These are phyloP conservation scores for Sphaerostilbella broomeana DNA, from an alignment of 2,329 filamentous ascomycete species.

Conservation along the genomic window DNA sequence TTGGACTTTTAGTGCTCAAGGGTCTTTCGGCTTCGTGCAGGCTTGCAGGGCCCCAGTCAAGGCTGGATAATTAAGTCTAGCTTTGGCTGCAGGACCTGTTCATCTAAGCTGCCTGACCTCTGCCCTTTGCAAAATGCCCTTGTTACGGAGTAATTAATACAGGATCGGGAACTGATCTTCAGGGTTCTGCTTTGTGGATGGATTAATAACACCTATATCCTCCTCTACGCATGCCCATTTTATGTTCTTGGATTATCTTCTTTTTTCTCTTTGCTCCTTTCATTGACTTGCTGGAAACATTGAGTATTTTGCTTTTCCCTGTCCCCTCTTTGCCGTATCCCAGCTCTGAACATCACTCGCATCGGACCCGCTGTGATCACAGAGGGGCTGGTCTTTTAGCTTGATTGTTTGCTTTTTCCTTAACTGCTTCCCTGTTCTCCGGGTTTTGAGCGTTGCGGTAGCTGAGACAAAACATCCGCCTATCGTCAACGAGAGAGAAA, in stretches of 20 bases:
- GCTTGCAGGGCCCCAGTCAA: too few species aligned
- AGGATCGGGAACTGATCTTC: not conserved
- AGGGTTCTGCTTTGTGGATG: not conserved
- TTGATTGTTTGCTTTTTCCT: conserved; percentile 1
- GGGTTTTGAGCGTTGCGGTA: not conserved
- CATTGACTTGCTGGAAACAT: not conserved
- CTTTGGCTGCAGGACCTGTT: too few species aligned
- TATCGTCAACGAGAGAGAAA: conserved; percentile 9
- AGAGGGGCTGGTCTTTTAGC: not conserved
- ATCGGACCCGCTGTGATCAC: not conserved
- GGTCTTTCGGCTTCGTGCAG: too few species aligned
- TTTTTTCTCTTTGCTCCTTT: not conserved
- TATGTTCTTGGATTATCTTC: not conserved
- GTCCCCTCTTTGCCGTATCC: not conserved
- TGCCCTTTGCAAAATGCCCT: too few species aligned
- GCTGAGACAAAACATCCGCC: conserved; percentile 13
- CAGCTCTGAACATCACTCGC: not conserved
- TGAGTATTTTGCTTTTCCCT: not conserved
- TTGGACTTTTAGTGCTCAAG: too few species aligned
- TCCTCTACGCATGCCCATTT: not conserved
- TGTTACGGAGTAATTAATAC: too few species aligned
- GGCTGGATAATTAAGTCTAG: too few species aligned
- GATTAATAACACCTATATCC: not conserved
- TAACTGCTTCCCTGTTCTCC: not conserved
- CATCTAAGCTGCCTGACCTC: too few species aligned